Percentiles rank a stretch among this genome's conserved stretches.
Evolutionary conservation across 2,329 filamentous ascomycete species (phyloP).

Genomic region (Ophiostoma montium): DNA sequence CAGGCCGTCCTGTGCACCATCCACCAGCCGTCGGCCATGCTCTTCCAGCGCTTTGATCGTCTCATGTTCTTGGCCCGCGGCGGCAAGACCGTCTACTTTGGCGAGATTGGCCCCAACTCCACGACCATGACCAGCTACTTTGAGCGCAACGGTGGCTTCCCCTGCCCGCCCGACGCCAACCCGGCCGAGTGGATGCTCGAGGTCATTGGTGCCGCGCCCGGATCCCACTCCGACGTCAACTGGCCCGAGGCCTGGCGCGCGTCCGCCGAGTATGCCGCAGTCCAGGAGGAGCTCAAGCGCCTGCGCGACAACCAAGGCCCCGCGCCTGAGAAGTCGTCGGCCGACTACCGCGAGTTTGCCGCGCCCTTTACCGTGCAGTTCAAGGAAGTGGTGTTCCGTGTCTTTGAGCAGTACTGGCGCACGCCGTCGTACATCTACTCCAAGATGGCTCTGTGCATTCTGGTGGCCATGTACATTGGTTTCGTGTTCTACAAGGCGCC

Average conservation of each 20-base stretch:
- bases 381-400: conserved; percentile 51
- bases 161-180: conserved; percentile 56
- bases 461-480: conserved; percentile 61
- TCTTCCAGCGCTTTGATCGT: conserved; percentile 83
- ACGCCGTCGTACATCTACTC: conserved; percentile 81
- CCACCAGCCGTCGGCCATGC: conserved; percentile 88
- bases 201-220: conserved; percentile 49
- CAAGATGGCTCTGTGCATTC: conserved; percentile 54
- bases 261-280: conserved; percentile 39
- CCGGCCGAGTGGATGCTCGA: conserved; percentile 71
- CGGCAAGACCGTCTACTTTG: conserved; percentile 69
- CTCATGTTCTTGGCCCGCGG: conserved; percentile 67
- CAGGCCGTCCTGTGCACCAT: conserved; percentile 95
- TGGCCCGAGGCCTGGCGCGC: conserved; percentile 51
- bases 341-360: conserved; percentile 56
- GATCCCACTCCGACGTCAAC: conserved; percentile 46
- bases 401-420: conserved; percentile 73
- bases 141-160: conserved; percentile 51
- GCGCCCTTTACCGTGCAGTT: conserved; percentile 59
- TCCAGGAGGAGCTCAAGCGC: conserved; percentile 42
- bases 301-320: conserved; percentile 37
- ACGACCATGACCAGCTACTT: conserved; percentile 59
- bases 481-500: conserved; percentile 65
- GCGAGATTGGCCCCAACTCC: conserved; percentile 55
- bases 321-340: conserved; percentile 25